Conservation (phyloP, 768 basidiomycete species). For the Phaffia australis region DNA sequence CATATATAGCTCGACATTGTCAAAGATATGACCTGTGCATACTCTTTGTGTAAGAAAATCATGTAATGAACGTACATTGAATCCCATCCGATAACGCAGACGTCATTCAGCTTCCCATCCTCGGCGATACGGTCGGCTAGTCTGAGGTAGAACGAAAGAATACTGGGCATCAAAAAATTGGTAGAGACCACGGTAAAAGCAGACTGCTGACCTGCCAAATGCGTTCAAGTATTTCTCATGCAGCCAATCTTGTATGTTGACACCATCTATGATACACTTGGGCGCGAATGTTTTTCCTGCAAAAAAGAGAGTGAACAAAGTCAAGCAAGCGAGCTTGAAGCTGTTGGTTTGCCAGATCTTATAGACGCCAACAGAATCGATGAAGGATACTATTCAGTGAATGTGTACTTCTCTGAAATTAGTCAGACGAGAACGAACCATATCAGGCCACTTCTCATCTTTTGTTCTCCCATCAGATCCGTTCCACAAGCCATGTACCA, state of each 20-base stretch:
- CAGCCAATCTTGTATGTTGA: conserved; percentile 81
- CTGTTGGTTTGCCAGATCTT: conserved; percentile 92
- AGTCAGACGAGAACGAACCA: conserved; percentile 5
- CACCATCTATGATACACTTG: conserved; percentile 71
- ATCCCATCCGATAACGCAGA: conserved; percentile 92
- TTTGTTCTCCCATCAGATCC: background rate
- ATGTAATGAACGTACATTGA: conserved; percentile 43
- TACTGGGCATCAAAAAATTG: background rate
- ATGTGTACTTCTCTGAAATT: background rate
- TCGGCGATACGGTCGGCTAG: conserved; percentile 63
- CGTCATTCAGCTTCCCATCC: conserved; percentile 66
- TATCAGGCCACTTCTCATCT: conserved; percentile 5
- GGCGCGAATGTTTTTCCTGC: conserved; percentile 81
- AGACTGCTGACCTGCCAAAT: conserved; percentile 45
- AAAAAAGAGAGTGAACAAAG: conserved; percentile 89
- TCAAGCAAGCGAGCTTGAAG: conserved; percentile 71
- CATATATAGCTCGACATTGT: no score
- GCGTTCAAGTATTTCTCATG: conserved; percentile 69
- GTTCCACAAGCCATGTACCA: conserved; percentile 2
- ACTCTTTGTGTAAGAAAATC: background rate
- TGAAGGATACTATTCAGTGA: background rate
- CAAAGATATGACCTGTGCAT: no score
- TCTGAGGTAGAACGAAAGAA: background rate
- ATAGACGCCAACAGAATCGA: background rate
- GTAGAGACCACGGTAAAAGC: no score